Base-by-base conservation (phyloP, 2,329 filamentous ascomycete species). In the Nemania diffusa region DNA sequence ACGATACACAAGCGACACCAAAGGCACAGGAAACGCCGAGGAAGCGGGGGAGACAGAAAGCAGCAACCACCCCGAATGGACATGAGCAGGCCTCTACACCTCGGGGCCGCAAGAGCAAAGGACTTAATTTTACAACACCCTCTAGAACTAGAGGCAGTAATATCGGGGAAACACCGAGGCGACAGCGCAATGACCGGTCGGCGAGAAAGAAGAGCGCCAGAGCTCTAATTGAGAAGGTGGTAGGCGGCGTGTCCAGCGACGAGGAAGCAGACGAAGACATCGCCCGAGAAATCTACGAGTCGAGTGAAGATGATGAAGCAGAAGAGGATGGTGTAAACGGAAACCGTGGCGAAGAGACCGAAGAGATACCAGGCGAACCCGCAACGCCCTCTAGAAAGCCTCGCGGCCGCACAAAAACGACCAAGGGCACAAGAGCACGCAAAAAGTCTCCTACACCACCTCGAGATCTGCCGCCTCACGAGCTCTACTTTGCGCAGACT, bases 401-500 rank as follows among this genome's bases (percentile, higher is more conserved):
- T 26, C 77, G 77, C 75, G 81, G 83, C 29, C 78, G 82, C 40
- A 24, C 69, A 4, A 67, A 65, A 76, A 59, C 57, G n/a, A 71
- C 46, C 13, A 82, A 77, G 65, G 80, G 68, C 5, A 68, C 67
- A 40, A 67, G 62, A 20, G 57, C 71, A 24, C 86, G 87, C 70
- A 87, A 89, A 73, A 88, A 88, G 64, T 93, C 92, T 6, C 92
- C 92, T 1, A 94, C 92, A 5, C 93, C 93, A 2, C 93, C 95
- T 20, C 87, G 89, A 59, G 88, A 97, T 73, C 85, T 98, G 1
- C 92, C 94, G 5, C 85, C 94, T 0, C 93, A 97, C 76, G 96
- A 98, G 78, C 88, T 92, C 72, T 99, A 97, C 82, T 98, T 99
- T 79, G 92, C 91, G 76, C 93, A 98, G 76, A 97, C 97, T 77